Conservation (phyloP, 192 early-diverging fungal genomes). For the Kappamyces sp. region DNA sequence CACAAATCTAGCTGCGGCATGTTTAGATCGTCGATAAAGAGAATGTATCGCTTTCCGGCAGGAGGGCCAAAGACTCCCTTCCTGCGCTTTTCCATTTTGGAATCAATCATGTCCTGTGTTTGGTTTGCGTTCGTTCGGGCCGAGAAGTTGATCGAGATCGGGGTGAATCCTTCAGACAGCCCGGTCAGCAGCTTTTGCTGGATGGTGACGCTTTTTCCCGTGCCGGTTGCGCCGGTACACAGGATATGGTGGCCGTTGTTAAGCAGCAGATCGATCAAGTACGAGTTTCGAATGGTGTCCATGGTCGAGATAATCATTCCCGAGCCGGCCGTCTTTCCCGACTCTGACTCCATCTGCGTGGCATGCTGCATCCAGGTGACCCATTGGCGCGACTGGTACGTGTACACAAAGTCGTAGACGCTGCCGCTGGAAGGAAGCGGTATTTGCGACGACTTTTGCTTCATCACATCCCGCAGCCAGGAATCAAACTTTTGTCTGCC, state of each 20-base stretch:
- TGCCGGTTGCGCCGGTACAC: constrained; percentile 52
- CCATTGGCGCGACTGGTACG: constrained; percentile 38
- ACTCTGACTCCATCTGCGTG: constrained; percentile 27
- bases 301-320: constrained; percentile 55
- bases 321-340: constrained; percentile 1
- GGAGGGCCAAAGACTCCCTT: constrained; percentile 62
- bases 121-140: constrained; percentile 55
- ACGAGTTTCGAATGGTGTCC: constrained; percentile 56
- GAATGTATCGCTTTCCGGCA: constrained; percentile 47
- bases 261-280: constrained; percentile 44
- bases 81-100: constrained; percentile 57
- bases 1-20: constrained; percentile 57
- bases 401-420: constrained; percentile 52
- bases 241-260: constrained; percentile 49
- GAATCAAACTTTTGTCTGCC: constrained; percentile 50
- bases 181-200: constrained; percentile 53
- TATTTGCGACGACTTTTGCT: constrained; percentile 11
- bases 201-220: constrained; percentile 57
- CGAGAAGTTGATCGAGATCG: constrained; percentile 54
- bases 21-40: constrained; percentile 61
- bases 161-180: constrained; percentile 39
- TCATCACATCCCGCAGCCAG: constrained; percentile 34
- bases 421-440: constrained; percentile 35
- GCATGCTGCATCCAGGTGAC: constrained; percentile 45
- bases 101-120: constrained; percentile 57